Evolutionary conservation across 139 green algal species (phyloP).

Genomic region (Chlamydomonas applanata): DNA sequence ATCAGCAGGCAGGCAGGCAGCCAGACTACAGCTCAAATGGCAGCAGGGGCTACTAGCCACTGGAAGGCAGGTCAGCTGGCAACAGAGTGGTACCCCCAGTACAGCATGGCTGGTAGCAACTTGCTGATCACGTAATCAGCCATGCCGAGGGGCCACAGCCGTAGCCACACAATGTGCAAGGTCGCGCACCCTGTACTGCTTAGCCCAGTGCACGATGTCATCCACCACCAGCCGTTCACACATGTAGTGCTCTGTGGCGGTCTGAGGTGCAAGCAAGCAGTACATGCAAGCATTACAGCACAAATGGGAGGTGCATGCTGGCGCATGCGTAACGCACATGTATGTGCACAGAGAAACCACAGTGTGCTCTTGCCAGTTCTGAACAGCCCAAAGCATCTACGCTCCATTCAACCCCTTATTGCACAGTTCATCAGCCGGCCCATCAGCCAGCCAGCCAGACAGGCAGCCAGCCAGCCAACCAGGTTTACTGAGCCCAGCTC

Average conservation of each 20-base stretch:
- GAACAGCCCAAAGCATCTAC: too few species aligned
- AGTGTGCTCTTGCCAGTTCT: neutral
- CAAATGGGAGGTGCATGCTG: neutral
- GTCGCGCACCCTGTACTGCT: slow-evolving; percentile 70
- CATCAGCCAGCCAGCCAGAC: too few species aligned
- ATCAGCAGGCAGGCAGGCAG: too few species aligned
- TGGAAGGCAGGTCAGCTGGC: neutral
- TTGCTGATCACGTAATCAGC: too few species aligned
- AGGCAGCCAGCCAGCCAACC: too few species aligned
- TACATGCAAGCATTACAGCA: neutral
- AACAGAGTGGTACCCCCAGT: too few species aligned
- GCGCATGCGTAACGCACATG: neutral
- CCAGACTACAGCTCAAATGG: too few species aligned
- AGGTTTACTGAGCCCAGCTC: neutral
- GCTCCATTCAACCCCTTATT: too few species aligned
- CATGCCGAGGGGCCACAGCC: too few species aligned
- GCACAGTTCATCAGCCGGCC: too few species aligned
- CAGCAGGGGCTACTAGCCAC: too few species aligned
- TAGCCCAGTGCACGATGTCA: slow-evolving; percentile 83
- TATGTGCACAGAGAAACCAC: neutral
- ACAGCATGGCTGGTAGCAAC: too few species aligned
- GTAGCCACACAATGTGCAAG: neutral
- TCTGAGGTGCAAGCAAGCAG: slow-evolving; percentile 29
- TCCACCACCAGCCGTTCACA: slow-evolving; percentile 81
- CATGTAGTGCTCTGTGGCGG: slow-evolving; percentile 87